Base-by-base conservation (phyloP, 345 rosid species). In the Eutrema yunnanense region DNA sequence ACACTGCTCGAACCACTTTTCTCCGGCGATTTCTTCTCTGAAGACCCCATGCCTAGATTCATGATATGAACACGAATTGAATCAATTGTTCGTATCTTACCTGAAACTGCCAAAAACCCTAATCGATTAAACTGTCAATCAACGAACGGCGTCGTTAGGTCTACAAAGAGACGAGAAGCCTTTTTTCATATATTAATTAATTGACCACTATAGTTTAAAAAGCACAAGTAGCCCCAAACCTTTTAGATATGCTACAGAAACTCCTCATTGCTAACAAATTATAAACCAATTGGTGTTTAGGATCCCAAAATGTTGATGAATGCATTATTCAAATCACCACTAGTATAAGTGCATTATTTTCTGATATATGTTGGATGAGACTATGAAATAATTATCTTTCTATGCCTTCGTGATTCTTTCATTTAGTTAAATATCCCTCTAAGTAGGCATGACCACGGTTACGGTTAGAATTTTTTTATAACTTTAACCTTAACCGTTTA, bases 1-100 rank as follows among this genome's bases (percentile, higher is more conserved):
- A 86, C 87, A 1, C 62, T 79, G 56, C 74, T 73, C 57, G 77
- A 78, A 71, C 78, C 79, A 57, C 30, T 48, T 41, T 47, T 52
- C 58, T 44, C 49, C 6, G 43, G 5, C 4, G 60, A 61, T 61
- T 46, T 48, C 2, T 10, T 22, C 67, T 51, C 55, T 12, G 61
- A 36, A 40, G 77, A 71, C 44, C 22, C 81, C 81, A 79, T 36
- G 5, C 69, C 76, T 70, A 69, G 8, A 64, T 22, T 26, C 22
- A 0, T 22, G 6, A 40, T 12, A 38, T 2, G 12, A 9, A 8
- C 29, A 30, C 57, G 14, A 51, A n/a, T 2, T 22, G 5, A 22
- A 9, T 22, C 9, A 30, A 26, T n/a, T 49, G 60, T 56, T 14
- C 26, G 44, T 57, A 14, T 56, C 61, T 19, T 19, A 19, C 22